A percentile compares a stretch with the other conserved stretches of the same genome.
Conservation (phyloP, 345 rosid genomes). For the Bruguiera gymnorhiza region DNA sequence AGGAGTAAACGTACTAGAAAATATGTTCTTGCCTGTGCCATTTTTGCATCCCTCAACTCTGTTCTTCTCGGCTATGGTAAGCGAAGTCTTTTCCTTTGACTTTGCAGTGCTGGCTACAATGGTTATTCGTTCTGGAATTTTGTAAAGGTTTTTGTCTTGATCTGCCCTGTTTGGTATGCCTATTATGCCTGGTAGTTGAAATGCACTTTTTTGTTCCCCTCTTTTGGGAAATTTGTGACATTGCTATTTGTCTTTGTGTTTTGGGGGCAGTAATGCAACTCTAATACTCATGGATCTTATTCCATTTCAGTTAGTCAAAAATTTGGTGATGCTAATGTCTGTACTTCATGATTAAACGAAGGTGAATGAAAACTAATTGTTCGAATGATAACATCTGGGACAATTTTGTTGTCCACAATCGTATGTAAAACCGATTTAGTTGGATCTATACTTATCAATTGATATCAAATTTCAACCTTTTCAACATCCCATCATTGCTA, state of each 20-base stretch:
- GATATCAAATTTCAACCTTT: too few relatives aligned
- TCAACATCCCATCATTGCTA: too few relatives aligned
- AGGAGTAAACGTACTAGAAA: conserved; percentile 7
- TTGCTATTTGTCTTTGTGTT: background rate
- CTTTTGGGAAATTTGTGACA: background rate
- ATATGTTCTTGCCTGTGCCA: conserved; percentile 64
- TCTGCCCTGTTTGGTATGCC: background rate
- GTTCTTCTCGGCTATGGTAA: conserved; percentile 95
- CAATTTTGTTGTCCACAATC: background rate
- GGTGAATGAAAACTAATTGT: background rate
- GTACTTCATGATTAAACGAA: background rate
- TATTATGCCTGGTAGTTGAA: background rate
- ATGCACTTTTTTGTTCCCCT: background rate
- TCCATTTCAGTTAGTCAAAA: background rate
- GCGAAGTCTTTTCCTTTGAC: background rate
- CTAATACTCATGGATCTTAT: background rate
- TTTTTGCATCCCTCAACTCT: conserved; percentile 80
- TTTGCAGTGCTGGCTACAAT: background rate
- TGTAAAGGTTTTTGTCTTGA: background rate
- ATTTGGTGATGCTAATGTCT: background rate
- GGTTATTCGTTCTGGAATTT: background rate
- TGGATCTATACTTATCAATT: too few relatives aligned
- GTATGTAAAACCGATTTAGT: background rate
- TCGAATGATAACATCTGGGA: background rate
- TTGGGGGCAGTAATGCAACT: background rate